Percentiles rank a stretch among this genome's conserved stretches.
These are phyloP conservation scores for Cutaneotrichosporon cavernicola DNA, from an alignment of 1,284 basidiomycete species.

Conservation along the genomic window DNA sequence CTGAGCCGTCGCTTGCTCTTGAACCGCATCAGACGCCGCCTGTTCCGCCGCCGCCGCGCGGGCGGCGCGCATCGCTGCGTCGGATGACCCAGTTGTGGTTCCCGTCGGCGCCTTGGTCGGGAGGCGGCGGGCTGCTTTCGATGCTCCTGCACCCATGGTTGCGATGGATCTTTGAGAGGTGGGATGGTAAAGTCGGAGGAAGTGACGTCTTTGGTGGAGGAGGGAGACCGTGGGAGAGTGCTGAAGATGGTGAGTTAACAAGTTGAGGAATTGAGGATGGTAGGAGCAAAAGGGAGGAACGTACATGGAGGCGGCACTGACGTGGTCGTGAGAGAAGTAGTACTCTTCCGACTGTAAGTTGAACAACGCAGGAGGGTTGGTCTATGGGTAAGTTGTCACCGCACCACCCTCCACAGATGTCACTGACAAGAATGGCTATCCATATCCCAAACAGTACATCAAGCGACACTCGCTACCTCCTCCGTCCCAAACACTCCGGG, in stretches of 20 bases:
- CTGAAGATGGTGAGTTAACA: not conserved
- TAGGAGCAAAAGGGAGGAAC: too few relatives aligned
- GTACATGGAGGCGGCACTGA: too few relatives aligned
- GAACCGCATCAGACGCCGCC: slow-evolving; percentile 11
- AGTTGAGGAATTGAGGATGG: too few relatives aligned
- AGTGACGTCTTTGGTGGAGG: not conserved
- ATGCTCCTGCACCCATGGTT: slow-evolving; percentile 67
- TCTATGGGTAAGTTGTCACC: too few relatives aligned
- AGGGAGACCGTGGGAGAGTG: slow-evolving; percentile 1
- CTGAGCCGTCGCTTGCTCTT: not conserved
- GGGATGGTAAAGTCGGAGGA: not conserved
- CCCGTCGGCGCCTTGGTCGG: slow-evolving; percentile 54
- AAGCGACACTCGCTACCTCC: slow-evolving; percentile 7
- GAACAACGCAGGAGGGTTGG: too few relatives aligned
- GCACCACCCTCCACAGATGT: too few relatives aligned
- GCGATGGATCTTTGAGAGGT: not conserved
- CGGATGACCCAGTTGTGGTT: not conserved
- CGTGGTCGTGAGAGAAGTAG: too few relatives aligned
- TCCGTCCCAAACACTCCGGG: slow-evolving; percentile 16
- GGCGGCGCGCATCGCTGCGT: slow-evolving; percentile 13
- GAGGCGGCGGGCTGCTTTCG: slow-evolving; percentile 66
- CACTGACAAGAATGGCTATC: too few relatives aligned
- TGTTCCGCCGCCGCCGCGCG: slow-evolving; percentile 17
- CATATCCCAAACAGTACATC: too few relatives aligned
- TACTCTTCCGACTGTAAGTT: too few relatives aligned